Evolutionary conservation across 2,329 filamentous ascomycete genomes (phyloP).

Genomic region (Emericellopsis cladophorae): DNA sequence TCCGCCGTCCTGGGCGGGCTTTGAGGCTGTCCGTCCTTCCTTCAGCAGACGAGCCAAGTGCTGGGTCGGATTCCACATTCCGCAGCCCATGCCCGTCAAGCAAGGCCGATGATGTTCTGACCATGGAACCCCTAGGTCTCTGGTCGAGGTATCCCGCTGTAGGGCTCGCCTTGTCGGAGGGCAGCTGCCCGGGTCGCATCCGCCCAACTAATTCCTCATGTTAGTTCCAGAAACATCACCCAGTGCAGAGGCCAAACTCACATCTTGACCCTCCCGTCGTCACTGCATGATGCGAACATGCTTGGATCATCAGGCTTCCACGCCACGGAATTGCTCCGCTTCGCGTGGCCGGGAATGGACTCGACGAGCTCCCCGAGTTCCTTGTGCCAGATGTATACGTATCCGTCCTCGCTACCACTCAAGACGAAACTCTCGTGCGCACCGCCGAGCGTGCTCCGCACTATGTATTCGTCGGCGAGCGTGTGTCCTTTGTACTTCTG

Average conservation of each 20-base stretch:
- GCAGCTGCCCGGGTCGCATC: background rate
- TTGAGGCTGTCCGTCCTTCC: no score
- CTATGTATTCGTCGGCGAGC: slow-evolving; percentile 59
- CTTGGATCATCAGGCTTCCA: slow-evolving; percentile 79
- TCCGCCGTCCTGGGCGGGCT: no score
- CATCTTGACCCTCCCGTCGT: slow-evolving; percentile 78
- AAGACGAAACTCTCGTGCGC: slow-evolving; percentile 86
- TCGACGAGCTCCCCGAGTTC: slow-evolving; percentile 66
- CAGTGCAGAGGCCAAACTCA: slow-evolving; percentile 31
- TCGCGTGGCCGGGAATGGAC: slow-evolving; percentile 59
- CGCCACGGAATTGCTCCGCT: slow-evolving; percentile 72
- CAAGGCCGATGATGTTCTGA: no score
- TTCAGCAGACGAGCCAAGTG: no score
- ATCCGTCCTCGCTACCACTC: slow-evolving; percentile 73
- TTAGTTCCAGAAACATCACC: background rate
- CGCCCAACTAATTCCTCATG: background rate
- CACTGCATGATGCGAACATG: slow-evolving; percentile 84
- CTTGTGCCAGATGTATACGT: slow-evolving; percentile 85
- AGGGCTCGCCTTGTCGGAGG: background rate
- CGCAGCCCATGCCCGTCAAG: no score
- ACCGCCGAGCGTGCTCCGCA: slow-evolving; percentile 75
- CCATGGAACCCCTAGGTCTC: no score
- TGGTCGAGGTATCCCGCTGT: no score
- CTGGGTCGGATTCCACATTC: no score
- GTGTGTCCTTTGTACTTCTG: slow-evolving; percentile 65